Evolutionary conservation across 129 eudicot genomes (phyloP), one percentile per base, ranked within the genome.

Genomic region (Lactuca saligna): DNA sequence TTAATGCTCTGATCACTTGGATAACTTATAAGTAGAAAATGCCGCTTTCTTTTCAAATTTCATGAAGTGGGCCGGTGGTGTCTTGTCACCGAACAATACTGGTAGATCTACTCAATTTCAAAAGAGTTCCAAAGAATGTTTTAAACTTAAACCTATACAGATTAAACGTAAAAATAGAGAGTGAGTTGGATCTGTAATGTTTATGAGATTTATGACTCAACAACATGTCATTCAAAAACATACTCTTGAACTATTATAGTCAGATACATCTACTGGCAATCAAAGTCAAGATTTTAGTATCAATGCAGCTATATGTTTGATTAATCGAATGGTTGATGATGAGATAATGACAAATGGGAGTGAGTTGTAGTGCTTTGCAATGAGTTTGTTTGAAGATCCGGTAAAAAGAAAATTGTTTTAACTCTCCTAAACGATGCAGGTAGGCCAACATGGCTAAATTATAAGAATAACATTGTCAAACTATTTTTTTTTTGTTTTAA

Each of bases 251-350:
- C 11, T 49, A 60, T 31, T 49, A 49, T 41, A n/a, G 8, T 61
- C 66, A 0, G 58, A 65, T 16, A 25, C 57, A 44, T 70, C 49
- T n/a, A 70, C 20, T 29, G 55, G 33, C 31, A 61, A 71, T 34
- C 38, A 71, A 7, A 68, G 17, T 60, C 60, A 60, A 33, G 34
- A 16, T 61, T 71, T 17, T 60, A 60, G 68, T 49, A 60, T 71
- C 11, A 71, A 12, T 10, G 32, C 51, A 20, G 66, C 76, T 11
- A 48, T 71, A 46, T 13, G 68, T 4, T 60, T 59, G 61, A 50
- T 71, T 17, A 46, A 60, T 50, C 76, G 68, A 35, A 71, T 71
- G 76, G 68, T 60, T 6, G 68, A 48, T 16, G 68, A 71, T 16
- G 76, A 53, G 3, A 59, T 71, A 34, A 49, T 71, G 68, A 39